Base-by-base conservation (phyloP, 73 alveolate genomes). In the Paramecium sonneborni region DNA sequence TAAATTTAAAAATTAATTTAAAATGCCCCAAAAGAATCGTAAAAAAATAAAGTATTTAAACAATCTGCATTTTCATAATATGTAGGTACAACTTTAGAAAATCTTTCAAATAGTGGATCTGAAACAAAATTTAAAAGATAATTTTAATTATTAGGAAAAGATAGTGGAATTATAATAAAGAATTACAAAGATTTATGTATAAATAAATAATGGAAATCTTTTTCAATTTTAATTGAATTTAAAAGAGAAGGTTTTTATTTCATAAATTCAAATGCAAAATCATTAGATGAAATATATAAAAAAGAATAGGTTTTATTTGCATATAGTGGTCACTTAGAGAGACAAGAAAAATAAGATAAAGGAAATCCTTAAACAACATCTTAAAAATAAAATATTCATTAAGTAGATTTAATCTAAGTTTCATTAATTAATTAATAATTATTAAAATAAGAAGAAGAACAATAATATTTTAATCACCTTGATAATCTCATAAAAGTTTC, bases 1-100 rank as follows among this genome's bases (percentile, higher is more conserved):
- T 23, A 79, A 24, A 39, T 41, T 43, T 18, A 39, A 43, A 44
- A 79, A 12, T 46, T 41, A 46, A 79, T 79, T 34, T 30, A 79
- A 18, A 79, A 79, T 41, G 90, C 90, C 12, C 69, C 76, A 41
- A 39, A 43, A 43, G 90, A 79, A 12, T 21, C 69, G 10, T 23
- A 39, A 43, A 79, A 44, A 79, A 23, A 43, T 7, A 79, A 79
- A 43, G 30, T 23, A 18, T 79, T 79, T 9, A 79, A 62, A 79
- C 21, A 38, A 34, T 24, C 44, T 43, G 90, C 90, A 10, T 79
- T 79, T 24, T 43, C 90, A 2, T 39, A 79, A 79, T 79, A 79
- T 43, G 90, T 79, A 11, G 90, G 90, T 5, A 23, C 69, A 12
- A 79, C 90, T 4, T 44, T 79, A n/a, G 90, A 72, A 35, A 35